A percentile compares a stretch with the other conserved stretches of the same genome.
These are phyloP conservation scores for Ophiostoma angusticollis DNA, from an alignment of 2,329 filamentous ascomycete genomes.

Conservation along the genomic window DNA sequence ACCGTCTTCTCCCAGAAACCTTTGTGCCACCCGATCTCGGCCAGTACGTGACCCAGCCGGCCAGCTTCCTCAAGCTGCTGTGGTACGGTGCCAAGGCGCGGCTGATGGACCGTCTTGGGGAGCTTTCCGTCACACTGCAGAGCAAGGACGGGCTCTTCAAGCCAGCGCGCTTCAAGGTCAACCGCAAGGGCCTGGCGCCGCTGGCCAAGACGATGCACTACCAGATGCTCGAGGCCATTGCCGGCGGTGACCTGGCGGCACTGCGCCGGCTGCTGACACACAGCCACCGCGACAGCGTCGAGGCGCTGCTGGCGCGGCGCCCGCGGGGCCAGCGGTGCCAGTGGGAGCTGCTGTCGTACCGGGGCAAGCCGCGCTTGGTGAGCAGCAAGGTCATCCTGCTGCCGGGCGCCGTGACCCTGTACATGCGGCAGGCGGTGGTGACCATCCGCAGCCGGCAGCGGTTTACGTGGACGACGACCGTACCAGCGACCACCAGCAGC, in stretches of 20 bases:
- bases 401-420: constrained; percentile 24
- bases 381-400: constrained; percentile 42
- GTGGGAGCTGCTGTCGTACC: constrained; percentile 44
- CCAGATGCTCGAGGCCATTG: constrained; percentile 49
- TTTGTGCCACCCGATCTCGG: constrained; percentile 32
- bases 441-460: constrained; percentile 44
- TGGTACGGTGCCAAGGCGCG: constrained; percentile 25
- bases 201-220: constrained; percentile 47
- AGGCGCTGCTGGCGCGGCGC: constrained; percentile 40
- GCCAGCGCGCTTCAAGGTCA: constrained; percentile 31
- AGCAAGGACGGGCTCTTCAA: constrained; percentile 33
- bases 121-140: constrained; percentile 28
- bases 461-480: constrained; percentile 27
- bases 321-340: constrained; percentile 28
- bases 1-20: constrained; percentile 24
- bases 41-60: constrained; percentile 20
- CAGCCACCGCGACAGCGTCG: constrained; percentile 38
- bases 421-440: constrained; percentile 42
- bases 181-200: constrained; percentile 30
- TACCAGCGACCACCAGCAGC: not conserved
- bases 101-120: constrained; percentile 23
- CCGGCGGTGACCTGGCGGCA: constrained; percentile 38
- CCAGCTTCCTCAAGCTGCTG: constrained; percentile 24
- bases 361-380: constrained; percentile 35
- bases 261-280: constrained; percentile 40